phyloP scores from a whole-genome alignment of 2,329 filamentous ascomycete genomes.

The Fusarium devonianum region DNA sequence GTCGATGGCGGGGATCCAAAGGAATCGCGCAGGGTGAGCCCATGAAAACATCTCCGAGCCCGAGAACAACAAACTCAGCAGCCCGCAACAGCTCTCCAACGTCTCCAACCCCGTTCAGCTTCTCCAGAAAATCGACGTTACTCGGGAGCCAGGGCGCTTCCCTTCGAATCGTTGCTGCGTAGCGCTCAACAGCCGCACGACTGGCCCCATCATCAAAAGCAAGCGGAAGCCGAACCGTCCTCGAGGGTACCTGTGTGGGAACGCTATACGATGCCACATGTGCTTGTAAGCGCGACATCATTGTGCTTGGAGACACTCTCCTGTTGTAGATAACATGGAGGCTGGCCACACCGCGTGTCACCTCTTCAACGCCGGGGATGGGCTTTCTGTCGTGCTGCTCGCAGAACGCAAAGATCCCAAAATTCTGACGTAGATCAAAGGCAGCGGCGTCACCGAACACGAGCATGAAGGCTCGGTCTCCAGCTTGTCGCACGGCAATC shows the following conservation, averaged over 20 bases:
- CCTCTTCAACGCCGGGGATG: conserved; percentile 42
- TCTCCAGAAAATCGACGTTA: conserved; percentile 62
- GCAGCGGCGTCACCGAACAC: conserved; percentile 43
- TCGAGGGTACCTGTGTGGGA: conserved; percentile 38
- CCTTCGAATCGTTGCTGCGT: conserved; percentile 67
- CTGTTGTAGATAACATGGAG: conserved; percentile 44
- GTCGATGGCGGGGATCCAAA: conserved; percentile 45
- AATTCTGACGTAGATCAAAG: conserved; percentile 46
- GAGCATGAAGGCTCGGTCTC: conserved; percentile 46
- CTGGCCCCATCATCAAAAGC: conserved; percentile 50
- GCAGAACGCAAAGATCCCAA: conserved; percentile 47
- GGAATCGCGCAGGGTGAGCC: conserved; percentile 49
- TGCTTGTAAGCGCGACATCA: conserved; percentile 30
- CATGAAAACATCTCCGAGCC: conserved; percentile 51
- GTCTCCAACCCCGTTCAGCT: conserved; percentile 44
- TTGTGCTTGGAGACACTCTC: conserved; percentile 26
- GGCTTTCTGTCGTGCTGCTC: conserved; percentile 40
- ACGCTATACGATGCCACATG: conserved; percentile 39
- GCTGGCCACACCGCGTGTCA: conserved; percentile 47
- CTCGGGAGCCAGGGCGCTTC: conserved; percentile 69
- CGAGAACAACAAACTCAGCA: conserved; percentile 47
- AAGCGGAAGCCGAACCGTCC: conserved; percentile 47
- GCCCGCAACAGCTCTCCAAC: conserved; percentile 43
- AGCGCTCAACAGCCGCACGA: conserved; percentile 63
- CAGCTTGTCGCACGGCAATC: conserved; percentile 42